Conservation (phyloP, 1,284 basidiomycete species). For the Bondarzewia mesenterica region DNA sequence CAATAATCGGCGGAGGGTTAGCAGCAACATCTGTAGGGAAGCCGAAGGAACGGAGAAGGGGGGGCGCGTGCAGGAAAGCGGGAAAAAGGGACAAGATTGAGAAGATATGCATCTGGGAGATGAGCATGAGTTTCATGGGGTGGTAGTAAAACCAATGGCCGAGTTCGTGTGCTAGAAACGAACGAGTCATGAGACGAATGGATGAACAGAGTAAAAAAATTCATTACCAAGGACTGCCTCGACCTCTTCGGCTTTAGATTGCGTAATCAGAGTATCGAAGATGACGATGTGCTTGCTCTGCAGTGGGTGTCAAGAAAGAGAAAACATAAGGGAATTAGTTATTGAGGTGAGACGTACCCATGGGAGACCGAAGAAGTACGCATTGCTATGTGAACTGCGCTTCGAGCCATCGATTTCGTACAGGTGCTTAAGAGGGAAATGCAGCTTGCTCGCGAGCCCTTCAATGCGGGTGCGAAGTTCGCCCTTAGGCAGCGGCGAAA, state of each 20-base stretch:
- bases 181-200: conserved; percentile 13
- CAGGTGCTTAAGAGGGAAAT: conserved; percentile 90
- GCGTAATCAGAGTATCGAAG: conserved; percentile 92
- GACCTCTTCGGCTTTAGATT: conserved; percentile 82
- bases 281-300: conserved; percentile 92
- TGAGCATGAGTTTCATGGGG: conserved; percentile 79
- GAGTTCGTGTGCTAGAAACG: conserved; percentile 78
- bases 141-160: conserved; percentile 93
- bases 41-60: conserved; percentile 81
- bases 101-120: conserved; percentile 85
- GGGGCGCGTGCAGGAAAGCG: conserved; percentile 83
- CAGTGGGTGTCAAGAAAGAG: neutral
- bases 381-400: conserved; percentile 90
- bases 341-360: conserved; percentile 69
- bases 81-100: conserved; percentile 85
- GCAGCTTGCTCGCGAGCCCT: conserved; percentile 66
- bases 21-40: conserved; percentile 65
- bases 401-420: conserved; percentile 98
- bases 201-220: neutral
- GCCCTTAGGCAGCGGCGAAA: conserved; percentile 76
- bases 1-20: conserved; percentile 77
- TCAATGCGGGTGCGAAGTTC: conserved; percentile 74
- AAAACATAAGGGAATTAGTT: neutral
- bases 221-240: conserved; percentile 68
- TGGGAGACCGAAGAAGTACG: conserved; percentile 91